Evolutionary conservation across 352 stramenopile species (phyloP), one percentile per base, ranked within the genome.

Genomic region (Globisporangium viniferum): DNA sequence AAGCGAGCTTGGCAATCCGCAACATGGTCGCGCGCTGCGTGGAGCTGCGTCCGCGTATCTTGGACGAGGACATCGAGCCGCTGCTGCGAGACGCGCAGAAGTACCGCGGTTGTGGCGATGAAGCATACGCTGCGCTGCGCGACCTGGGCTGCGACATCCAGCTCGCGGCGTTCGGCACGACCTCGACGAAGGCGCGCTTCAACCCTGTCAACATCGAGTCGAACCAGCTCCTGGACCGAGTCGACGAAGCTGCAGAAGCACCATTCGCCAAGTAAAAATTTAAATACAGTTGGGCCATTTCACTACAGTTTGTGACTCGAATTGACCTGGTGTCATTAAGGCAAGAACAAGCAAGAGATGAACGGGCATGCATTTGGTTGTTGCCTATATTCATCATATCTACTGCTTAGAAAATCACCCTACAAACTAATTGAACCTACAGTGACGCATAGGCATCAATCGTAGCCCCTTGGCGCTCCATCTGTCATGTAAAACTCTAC

Each of bases 1-100:
- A 94, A 78, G 84, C 84, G 0, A 93, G 87, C 70, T 69, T 94
- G 20, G 87, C 87, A 9, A 88, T 94, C 55, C 83, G 87, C 41
- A 94, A 94, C 61, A 87, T 94, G 68, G 85, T 92, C 6, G 82
- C 85, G 14, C 83, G 87, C 2, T 79, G 69, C 33, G 70, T 80
- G 3, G 81, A 92, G 49, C 55, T 94, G 24, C 85, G 84, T 14
- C 66, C 68, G 8, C 76, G 83, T 24, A 82, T 94, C 59, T 66
- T 91, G 18, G 76, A 90, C 24, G 81, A 94, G 48, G 74, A 85
- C 31, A 82, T 93, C 1, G 83, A 94, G 61, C 64, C 73, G 33
- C 22, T 93, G 62, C 74, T 94, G 58, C 80, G 83, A 5, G 69
- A 82, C n/a, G 83, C 82, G 1, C 82, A 91, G 59, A 62, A 81